Evolutionary conservation across 176 grass and related monocot genomes (phyloP), one percentile per base, ranked within the genome.

Genomic region (Triticum urartu): DNA sequence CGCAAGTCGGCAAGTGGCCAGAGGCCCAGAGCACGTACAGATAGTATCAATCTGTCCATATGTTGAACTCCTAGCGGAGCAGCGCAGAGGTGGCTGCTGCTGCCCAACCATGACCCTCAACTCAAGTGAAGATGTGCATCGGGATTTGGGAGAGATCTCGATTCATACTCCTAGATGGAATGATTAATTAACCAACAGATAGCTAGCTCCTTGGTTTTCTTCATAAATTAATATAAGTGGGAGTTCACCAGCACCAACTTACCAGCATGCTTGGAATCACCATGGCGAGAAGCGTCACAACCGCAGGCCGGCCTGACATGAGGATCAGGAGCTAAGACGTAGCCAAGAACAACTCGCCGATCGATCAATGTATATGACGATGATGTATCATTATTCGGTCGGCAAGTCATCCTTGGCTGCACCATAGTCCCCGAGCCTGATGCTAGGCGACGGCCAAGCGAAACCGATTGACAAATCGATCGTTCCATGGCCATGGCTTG

Each of bases 351-450:
- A 92, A 97, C 94, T 91, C 90, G 92, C 94, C 94, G 72, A 89
- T 86, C 60, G 66, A 58, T 82, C 43, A 21, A 13, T 36, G 14
- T 20, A 39, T 72, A 35, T 11, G 10, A 14, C 0, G 13, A 52
- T 1, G 13, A 54, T 54, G 50, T 21, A 58, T 34, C 59, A 76
- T 68, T 69, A 22, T 5, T 84, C 65, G 65, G 84, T 88, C 95
- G 95, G 95, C 95, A 97, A 97, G 94, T 97, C 94, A 97, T 97
- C 94, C 94, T 97, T 97, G 94, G 94, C 94, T 97, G 94, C 92
- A 91, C 36, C 90, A 91, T 92, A 85, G 83, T 81, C 63, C 92
- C 88, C 63, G 64, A 85, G 43, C 86, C 94, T 80, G 87, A 94
- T 94, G 94, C 78, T 42, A 90, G 89, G 90, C 94, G 52, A 73